These are phyloP conservation scores for Leccinum longicurvipes DNA, from an alignment of 768 basidiomycete genomes.

Conservation along the genomic window DNA sequence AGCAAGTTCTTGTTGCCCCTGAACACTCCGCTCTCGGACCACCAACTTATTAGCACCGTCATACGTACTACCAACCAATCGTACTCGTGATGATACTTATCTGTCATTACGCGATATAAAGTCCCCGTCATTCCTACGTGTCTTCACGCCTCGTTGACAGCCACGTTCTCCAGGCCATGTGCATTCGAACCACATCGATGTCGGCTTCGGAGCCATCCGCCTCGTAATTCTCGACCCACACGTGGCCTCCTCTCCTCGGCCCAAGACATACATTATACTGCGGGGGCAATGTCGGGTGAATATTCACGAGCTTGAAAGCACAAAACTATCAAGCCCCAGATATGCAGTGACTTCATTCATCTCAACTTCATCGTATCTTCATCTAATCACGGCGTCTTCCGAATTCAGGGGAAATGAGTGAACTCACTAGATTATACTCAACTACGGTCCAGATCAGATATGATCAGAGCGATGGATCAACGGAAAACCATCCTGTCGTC, in stretches of 20 bases:
- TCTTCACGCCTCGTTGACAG: constrained; percentile 12
- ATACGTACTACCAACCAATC: neutral
- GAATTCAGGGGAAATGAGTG: constrained; percentile 6
- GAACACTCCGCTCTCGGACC: neutral
- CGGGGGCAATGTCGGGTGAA: neutral
- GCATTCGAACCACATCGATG: neutral
- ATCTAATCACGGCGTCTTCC: neutral
- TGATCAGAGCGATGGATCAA: neutral
- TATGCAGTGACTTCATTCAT: neutral
- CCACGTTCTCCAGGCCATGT: constrained; percentile 2
- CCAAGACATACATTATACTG: neutral
- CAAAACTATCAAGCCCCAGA: neutral
- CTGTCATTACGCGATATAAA: neutral
- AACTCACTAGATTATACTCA: neutral
- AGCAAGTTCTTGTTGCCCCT: constrained; percentile 1
- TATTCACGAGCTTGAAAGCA: neutral
- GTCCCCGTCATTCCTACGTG: constrained; percentile 3
- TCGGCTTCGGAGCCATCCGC: neutral
- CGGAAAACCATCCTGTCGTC: neutral
- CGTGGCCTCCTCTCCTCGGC: neutral
- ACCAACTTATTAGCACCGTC: no score
- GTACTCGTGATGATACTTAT: neutral
- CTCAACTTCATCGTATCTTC: neutral
- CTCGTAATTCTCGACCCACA: neutral
- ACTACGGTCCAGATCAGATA: neutral